A percentile compares a stretch with the other conserved stretches of the same genome.
Evolutionary conservation across 2,329 filamentous ascomycete genomes (phyloP).

Genomic region (Monosporascus cannonballus): DNA sequence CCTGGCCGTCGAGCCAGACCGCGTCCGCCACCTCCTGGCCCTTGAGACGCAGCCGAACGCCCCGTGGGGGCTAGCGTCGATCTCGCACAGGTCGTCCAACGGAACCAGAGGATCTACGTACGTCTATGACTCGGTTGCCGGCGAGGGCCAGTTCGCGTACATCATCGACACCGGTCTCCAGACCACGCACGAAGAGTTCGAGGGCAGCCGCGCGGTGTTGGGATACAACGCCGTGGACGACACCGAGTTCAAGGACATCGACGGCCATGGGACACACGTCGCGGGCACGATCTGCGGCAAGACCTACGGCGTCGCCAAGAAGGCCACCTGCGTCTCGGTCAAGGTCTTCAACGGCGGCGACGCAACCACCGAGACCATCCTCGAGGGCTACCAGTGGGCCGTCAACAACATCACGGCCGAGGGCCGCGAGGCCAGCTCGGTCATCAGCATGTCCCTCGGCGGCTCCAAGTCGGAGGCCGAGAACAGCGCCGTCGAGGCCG

Average conservation of each 20-base stretch:
- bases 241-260: slow-evolving; percentile 11
- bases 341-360: slow-evolving; percentile 20
- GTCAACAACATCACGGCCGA: slow-evolving; percentile 15
- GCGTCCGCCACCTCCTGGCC: slow-evolving; percentile 14
- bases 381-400: slow-evolving; percentile 21
- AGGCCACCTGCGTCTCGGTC: slow-evolving; percentile 19
- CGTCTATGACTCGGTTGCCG: slow-evolving; percentile 17
- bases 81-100: slow-evolving; percentile 11
- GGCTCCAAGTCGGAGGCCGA: slow-evolving; percentile 29
- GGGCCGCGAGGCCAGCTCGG: slow-evolving; percentile 18
- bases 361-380: slow-evolving; percentile 6
- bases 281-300: slow-evolving; percentile 24
- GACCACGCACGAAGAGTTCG: slow-evolving; percentile 27
- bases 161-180: slow-evolving; percentile 38
- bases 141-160: slow-evolving; percentile 27
- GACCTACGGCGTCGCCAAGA: slow-evolving; percentile 27
- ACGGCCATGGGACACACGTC: slow-evolving; percentile 27
- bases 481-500: slow-evolving; percentile 40
- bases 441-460: slow-evolving; percentile 36
- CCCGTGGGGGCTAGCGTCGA: slow-evolving; percentile 25
- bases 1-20: slow-evolving; percentile 26
- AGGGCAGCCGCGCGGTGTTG: slow-evolving; percentile 19
- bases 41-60: slow-evolving; percentile 15
- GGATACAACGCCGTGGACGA: slow-evolving; percentile 18
- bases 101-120: slow-evolving; percentile 9